A percentile compares a stretch with the other conserved stretches of the same genome.
Evolutionary conservation across 2,329 filamentous ascomycete species (phyloP).

Genomic region (Fusarium sp.): DNA sequence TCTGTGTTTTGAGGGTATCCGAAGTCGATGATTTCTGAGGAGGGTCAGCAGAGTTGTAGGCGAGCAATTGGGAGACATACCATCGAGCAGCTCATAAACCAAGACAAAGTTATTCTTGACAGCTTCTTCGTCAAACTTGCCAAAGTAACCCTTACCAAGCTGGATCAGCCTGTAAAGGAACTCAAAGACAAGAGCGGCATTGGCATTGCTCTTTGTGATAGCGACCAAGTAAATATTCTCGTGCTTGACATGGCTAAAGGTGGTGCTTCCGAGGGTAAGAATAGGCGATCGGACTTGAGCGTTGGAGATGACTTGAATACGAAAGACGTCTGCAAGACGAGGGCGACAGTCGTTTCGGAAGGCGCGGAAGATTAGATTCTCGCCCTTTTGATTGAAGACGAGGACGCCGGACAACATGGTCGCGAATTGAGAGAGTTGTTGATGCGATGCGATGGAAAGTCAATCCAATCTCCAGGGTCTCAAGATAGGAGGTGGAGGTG

Average conservation of each 20-base stretch:
- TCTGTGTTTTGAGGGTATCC: conserved; percentile 99
- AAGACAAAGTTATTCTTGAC: conserved; percentile 99
- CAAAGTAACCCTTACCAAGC: conserved; percentile 95
- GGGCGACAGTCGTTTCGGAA: conserved; percentile 99
- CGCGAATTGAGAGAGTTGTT: conserved; percentile 45
- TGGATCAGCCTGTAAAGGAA: conserved; percentile 94
- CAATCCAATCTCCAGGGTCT: conserved; percentile 8
- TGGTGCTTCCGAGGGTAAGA: conserved; percentile 95
- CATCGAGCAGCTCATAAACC: conserved; percentile 96
- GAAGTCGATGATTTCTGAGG: conserved; percentile 93
- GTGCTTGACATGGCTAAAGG: conserved; percentile 99
- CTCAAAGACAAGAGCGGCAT: conserved; percentile 97
- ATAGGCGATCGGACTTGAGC: conserved; percentile 97
- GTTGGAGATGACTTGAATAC: conserved; percentile 99
- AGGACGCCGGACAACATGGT: conserved; percentile 96
- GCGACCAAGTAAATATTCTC: conserved; percentile 99
- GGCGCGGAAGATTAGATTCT: conserved; percentile 99
- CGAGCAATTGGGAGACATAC: conserved; percentile 58
- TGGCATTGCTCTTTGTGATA: conserved; percentile 98
- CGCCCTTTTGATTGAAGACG: conserved; percentile 99
- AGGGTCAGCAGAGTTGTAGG: neutral
- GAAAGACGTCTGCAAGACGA: conserved; percentile 97
- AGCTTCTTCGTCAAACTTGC: conserved; percentile 98
- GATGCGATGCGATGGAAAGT: conserved; percentile 13
- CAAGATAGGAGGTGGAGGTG: conserved; percentile 45